Evolutionary conservation across 192 early-diverging fungal genomes (phyloP), one percentile per base, ranked within the genome.

Genomic region (Coemansia brasiliensis): DNA sequence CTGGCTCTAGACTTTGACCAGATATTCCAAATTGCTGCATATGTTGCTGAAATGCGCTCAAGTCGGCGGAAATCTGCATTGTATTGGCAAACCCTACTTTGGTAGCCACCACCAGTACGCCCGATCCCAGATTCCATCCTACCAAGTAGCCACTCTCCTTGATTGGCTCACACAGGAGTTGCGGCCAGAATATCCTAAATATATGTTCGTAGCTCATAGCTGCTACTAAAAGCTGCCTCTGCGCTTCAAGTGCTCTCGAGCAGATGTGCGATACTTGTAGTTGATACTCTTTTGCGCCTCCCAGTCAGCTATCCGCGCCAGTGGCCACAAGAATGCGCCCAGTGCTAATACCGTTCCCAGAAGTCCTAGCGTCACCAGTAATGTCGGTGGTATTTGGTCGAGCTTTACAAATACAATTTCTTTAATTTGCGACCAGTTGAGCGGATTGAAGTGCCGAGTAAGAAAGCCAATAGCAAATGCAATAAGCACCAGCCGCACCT

Each of bases 401-500:
- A 76, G 73, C 56, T 68, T 57, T 20, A 50, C 37, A 15, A 65
- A 44, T 0, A 65, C 60, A 3, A 66, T 52, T 39, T 81, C 73
- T 29, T 81, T 75, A 41, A 76, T 65, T 40, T 76, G 68, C 42
- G 48, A 62, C 65, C 73, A 75, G 67, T 75, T 81, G 55, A 81
- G 65, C 21, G 73, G 69, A 52, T 76, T 75, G 67, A 81, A 72
- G 39, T 81, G 79, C 24, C 79, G 68, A 3, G 79, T 76, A 18
- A 81, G 72, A 50, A 72, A 81, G 29, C 79, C 79, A 41, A 81
- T 67, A 20, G 73, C 68, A 63, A 81, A 81, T 16, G 79, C 73
- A 45, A 72, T 72, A 13, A 81, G 73, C 35, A 81, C 79, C 50
- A 81, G 59, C 16, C 75, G 75, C 49, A 55, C 75, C 61, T 79